Percentiles rank a stretch among this genome's conserved stretches.
These are phyloP conservation scores for Albophoma yamanashiensis DNA, from an alignment of 2,329 filamentous ascomycete species.

Conservation along the genomic window DNA sequence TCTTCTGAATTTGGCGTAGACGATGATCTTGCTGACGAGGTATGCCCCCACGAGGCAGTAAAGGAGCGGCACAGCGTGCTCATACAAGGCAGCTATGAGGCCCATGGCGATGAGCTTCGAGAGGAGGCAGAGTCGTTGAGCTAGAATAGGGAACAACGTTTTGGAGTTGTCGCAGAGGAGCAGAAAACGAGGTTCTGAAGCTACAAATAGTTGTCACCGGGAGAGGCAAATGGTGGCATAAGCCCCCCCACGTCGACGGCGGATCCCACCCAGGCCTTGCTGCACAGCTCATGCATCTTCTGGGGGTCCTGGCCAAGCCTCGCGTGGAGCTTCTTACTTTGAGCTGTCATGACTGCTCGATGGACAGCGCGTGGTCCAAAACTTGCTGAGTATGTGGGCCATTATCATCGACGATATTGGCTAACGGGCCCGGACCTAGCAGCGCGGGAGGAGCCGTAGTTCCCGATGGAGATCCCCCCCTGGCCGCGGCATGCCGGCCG, in stretches of 20 bases:
- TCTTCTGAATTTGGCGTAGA: conserved; percentile 8
- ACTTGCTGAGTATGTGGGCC: background rate
- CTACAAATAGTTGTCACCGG: background rate
- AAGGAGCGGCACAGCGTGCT: background rate
- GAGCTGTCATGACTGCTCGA: background rate
- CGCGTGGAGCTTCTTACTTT: background rate
- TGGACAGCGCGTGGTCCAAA: background rate
- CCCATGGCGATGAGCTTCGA: background rate
- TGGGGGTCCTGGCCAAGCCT: background rate
- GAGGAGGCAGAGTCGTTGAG: background rate
- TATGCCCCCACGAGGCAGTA: background rate
- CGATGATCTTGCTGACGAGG: background rate
- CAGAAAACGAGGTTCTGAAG: background rate
- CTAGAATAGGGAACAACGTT: background rate
- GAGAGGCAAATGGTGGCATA: background rate
- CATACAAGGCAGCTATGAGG: background rate
- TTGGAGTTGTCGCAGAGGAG: background rate
- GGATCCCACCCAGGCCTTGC: background rate
- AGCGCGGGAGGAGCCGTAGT: background rate
- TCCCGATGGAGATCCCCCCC: background rate
- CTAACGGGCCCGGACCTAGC: background rate
- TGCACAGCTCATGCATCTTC: background rate
- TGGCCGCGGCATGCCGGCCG: background rate
- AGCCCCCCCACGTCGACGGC: background rate
- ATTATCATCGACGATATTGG: background rate